Conservation (phyloP, 2,329 filamentous ascomycete genomes). For the Thielaviopsis ethacetica region DNA sequence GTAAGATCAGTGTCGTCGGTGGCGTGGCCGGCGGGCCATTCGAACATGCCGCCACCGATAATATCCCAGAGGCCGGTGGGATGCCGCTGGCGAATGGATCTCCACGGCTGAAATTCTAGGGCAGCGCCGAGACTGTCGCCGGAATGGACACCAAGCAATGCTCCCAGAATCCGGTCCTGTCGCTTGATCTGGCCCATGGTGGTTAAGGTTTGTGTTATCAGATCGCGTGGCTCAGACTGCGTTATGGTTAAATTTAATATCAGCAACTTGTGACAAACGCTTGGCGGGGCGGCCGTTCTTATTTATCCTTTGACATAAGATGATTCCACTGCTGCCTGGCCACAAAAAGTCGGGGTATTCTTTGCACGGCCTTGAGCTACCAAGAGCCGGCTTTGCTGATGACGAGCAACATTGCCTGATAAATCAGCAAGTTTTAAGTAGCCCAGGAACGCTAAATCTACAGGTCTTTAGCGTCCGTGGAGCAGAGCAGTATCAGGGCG, state of each 20-base stretch:
- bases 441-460: background rate
- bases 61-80: conserved; percentile 26
- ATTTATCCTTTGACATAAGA: background rate
- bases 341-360: too few species aligned
- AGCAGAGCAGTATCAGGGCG: too few species aligned
- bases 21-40: conserved; percentile 26
- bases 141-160: conserved; percentile 29
- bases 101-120: conserved; percentile 25
- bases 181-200: background rate
- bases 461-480: background rate
- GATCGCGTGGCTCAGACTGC: background rate
- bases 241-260: background rate
- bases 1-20: conserved; percentile 33
- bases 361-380: too few species aligned
- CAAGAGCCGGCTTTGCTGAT: background rate
- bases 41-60: conserved; percentile 27
- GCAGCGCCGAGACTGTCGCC: conserved; percentile 31
- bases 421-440: background rate
- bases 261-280: background rate
- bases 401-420: background rate
- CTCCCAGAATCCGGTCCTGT: conserved; percentile 20
- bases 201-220: background rate
- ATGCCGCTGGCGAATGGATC: conserved; percentile 18
- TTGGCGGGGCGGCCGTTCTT: background rate
- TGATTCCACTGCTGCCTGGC: background rate